Conservation (phyloP, 1,139 yeast genomes). For the Sugiyamaella neomexicana region DNA sequence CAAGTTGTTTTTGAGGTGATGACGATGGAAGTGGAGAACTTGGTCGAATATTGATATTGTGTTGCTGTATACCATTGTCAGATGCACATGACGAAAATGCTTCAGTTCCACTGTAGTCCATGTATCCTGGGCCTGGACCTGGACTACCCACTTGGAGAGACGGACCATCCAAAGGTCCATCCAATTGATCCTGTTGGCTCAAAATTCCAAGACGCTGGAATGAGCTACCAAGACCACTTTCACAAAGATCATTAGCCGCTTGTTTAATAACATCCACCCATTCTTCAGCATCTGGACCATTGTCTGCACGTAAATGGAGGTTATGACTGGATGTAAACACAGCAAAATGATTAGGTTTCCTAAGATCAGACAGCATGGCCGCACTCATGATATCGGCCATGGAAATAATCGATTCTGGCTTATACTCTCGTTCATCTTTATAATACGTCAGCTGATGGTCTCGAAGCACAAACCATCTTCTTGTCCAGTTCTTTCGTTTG, state of each 20-base stretch:
- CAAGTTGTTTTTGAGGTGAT: not conserved
- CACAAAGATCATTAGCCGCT: slow-evolving; percentile 37
- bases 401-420: slow-evolving; percentile 52
- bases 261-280: slow-evolving; percentile 47
- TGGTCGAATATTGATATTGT: not conserved
- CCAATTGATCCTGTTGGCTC: slow-evolving; percentile 5
- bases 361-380: slow-evolving; percentile 44
- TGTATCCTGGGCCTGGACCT: slow-evolving; percentile 13
- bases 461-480: slow-evolving; percentile 61
- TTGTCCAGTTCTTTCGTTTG: slow-evolving; percentile 47
- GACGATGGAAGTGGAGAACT: not conserved
- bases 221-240: slow-evolving; percentile 30
- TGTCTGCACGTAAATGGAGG: slow-evolving; percentile 48
- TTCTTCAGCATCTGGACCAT: slow-evolving; percentile 40
- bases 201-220: slow-evolving; percentile 28
- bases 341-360: slow-evolving; percentile 44
- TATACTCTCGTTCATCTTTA: slow-evolving; percentile 57
- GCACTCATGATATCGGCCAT: slow-evolving; percentile 43
- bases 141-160: slow-evolving; percentile 12
- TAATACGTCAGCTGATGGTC: slow-evolving; percentile 56
- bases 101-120: slow-evolving; percentile 21
- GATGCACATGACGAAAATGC: slow-evolving; percentile 22
- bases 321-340: slow-evolving; percentile 46
- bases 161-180: not conserved
- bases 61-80: slow-evolving; percentile 4